Evolutionary conservation across 345 rosid species (phyloP), one percentile per base, ranked within the genome.

Genomic region (Citrus unshiu): DNA sequence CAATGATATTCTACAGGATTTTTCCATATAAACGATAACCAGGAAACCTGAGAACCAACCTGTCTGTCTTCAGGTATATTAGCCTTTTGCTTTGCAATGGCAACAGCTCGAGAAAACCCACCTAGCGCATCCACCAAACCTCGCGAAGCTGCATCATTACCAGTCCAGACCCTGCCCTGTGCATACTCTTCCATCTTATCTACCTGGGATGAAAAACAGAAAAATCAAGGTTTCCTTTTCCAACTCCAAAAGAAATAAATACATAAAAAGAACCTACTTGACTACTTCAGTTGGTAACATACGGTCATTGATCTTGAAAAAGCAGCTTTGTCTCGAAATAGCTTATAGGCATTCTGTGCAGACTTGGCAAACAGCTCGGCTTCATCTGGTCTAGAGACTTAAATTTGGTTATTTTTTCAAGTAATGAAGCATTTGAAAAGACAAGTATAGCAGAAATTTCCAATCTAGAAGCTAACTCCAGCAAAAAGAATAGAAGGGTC

Each of bases 101-200:
- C 98, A 81, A 93, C 72, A 72, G 99, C 99, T 51, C 88, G 87
- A 77, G 98, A 93, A 74, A 92, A 81, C 62, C 99, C 99, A 9
- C 98, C 96, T 12, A 92, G 85, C 46, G 93, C 96, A 90, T 95
- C 99, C 10, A 92, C 92, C 57, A 95, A 79, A 83, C 99, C 95
- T 70, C 80, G 85, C 39, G 94, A 91, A 83, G 89, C 90, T 24
- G 96, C 99, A 86, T 92, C 98, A 49, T 86, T 89, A 77, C 99
- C 97, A 19, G 97, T 90, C 99, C 99, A 95, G 72, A 95, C 99
- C 90, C 99, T 91, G 32, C 99, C 99, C 83, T 95, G 99, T 78
- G 99, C 98, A 80, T 92, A 88, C 85, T 89, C 92, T 85, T 95
- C 99, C 98, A 95, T 93, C 86, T 89, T 85, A 43, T 93, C 92